These are phyloP conservation scores for Candida maris DNA, from an alignment of 805 yeast genomes.

Conservation along the genomic window DNA sequence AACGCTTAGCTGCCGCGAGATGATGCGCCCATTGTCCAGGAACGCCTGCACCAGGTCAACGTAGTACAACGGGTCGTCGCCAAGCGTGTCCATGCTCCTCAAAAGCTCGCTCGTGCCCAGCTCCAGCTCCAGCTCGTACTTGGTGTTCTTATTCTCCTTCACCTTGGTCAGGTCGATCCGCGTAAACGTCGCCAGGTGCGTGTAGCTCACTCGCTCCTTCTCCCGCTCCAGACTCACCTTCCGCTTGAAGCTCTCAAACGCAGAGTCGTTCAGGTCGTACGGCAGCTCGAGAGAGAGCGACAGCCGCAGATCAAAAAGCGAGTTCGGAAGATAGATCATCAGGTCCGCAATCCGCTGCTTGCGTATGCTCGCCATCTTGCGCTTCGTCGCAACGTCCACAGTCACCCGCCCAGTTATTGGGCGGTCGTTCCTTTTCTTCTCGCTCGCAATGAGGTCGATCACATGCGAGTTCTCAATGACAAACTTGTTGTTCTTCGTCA, in stretches of 20 bases:
- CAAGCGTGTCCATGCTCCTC: slow-evolving; percentile 28
- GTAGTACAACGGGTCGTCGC: slow-evolving; percentile 38
- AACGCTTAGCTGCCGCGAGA: slow-evolving; percentile 31
- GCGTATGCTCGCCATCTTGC: slow-evolving; percentile 64
- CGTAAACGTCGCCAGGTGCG: slow-evolving; percentile 71
- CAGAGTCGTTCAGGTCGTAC: slow-evolving; percentile 46
- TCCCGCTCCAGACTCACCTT: slow-evolving; percentile 52
- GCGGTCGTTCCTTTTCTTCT: slow-evolving; percentile 58
- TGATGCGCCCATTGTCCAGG: slow-evolving; percentile 40
- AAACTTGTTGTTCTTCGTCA: slow-evolving; percentile 40
- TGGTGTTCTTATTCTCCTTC: slow-evolving; percentile 27
- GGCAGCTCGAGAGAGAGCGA: slow-evolving; percentile 79
- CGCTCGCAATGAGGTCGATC: slow-evolving; percentile 60
- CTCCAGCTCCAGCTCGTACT: slow-evolving; percentile 35
- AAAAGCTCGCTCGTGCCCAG: slow-evolving; percentile 31
- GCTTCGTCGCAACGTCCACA: slow-evolving; percentile 62
- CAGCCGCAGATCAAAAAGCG: slow-evolving; percentile 71
- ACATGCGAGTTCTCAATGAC: slow-evolving; percentile 58
- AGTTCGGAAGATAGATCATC: slow-evolving; percentile 69
- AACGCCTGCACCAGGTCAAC: slow-evolving; percentile 45
- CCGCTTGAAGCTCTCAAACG: slow-evolving; percentile 51
- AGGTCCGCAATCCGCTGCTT: slow-evolving; percentile 74
- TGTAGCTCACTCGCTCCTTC: slow-evolving; percentile 69
- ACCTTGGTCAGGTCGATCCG: slow-evolving; percentile 72
- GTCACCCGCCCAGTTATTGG: slow-evolving; percentile 65